A percentile compares a stretch with the other conserved stretches of the same genome.
Conservation (phyloP, 257 asterid genomes). For the Perilla frutescens region DNA sequence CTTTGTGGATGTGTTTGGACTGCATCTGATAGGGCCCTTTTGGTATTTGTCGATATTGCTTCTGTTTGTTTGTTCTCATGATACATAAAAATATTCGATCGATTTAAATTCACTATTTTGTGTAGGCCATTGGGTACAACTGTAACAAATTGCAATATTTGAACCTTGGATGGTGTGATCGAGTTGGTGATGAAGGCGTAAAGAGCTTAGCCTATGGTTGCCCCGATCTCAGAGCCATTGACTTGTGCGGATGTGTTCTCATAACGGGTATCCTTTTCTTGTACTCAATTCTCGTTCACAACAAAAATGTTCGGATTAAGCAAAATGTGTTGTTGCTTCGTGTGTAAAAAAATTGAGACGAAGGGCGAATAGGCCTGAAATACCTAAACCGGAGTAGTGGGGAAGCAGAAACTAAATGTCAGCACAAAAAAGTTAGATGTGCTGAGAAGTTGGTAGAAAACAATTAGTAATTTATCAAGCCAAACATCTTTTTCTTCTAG, state of each 20-base stretch:
- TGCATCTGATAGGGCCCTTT: slow-evolving; percentile 82
- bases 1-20: slow-evolving; percentile 90
- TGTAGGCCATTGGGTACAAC: slow-evolving; percentile 83
- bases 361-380: not conserved
- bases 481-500: too few species aligned
- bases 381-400: too few species aligned
- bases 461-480: too few species aligned
- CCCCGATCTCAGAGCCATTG: slow-evolving; percentile 83
- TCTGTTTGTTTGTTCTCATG: not conserved
- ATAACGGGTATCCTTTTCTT: slow-evolving; percentile 55
- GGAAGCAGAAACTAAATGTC: too few species aligned
- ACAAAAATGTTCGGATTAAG: too few species aligned
- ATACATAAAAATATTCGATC: not conserved
- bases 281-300: not conserved
- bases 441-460: too few species aligned
- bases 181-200: slow-evolving; percentile 81
- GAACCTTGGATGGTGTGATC: slow-evolving; percentile 95
- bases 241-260: slow-evolving; percentile 92
- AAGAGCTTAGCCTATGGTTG: slow-evolving; percentile 95
- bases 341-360: not conserved
- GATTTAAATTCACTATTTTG: not conserved
- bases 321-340: not conserved
- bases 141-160: slow-evolving; percentile 76
- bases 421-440: too few species aligned
- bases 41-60: slow-evolving; percentile 45